A percentile compares a stretch with the other conserved stretches of the same genome.
phyloP scores from a whole-genome alignment of 306 rosid genomes.

The Lagenaria siceraria region DNA sequence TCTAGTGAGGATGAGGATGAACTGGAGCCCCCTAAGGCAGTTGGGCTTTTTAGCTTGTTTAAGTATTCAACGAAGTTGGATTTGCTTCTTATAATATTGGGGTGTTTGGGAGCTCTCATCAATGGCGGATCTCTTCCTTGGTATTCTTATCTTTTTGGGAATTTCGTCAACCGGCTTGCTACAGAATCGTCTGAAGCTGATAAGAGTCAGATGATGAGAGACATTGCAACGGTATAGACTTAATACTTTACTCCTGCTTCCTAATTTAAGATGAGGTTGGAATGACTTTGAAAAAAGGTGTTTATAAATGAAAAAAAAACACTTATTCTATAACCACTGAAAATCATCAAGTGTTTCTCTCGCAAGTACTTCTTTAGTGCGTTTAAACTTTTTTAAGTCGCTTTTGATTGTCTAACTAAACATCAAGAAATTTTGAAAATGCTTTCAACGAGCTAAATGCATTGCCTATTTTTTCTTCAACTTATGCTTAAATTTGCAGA shows the following conservation, averaged over 20 bases:
- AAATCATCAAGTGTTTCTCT: background rate
- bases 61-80: conserved; percentile 73
- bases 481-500: conserved; percentile 30
- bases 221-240: conserved; percentile 36
- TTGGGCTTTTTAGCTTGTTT: conserved; percentile 66
- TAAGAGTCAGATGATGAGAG: conserved; percentile 35
- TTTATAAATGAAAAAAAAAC: background rate
- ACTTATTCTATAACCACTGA: background rate
- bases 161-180: conserved; percentile 54
- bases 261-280: background rate
- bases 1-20: conserved; percentile 42
- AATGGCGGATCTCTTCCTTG: conserved; percentile 90
- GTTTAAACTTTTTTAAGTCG: background rate
- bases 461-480: background rate
- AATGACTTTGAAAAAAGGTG: background rate
- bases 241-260: background rate
- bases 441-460: background rate
- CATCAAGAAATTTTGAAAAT: background rate
- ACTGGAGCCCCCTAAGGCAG: conserved; percentile 30
- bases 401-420: background rate
- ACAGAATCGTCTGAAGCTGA: conserved; percentile 13
- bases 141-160: conserved; percentile 66
- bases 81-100: conserved; percentile 57
- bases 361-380: background rate
- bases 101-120: conserved; percentile 77